A percentile compares a stretch with the other conserved stretches of the same genome.
Evolutionary conservation across 2,329 filamentous ascomycete genomes (phyloP).

Genomic region (Venturia asperata): DNA sequence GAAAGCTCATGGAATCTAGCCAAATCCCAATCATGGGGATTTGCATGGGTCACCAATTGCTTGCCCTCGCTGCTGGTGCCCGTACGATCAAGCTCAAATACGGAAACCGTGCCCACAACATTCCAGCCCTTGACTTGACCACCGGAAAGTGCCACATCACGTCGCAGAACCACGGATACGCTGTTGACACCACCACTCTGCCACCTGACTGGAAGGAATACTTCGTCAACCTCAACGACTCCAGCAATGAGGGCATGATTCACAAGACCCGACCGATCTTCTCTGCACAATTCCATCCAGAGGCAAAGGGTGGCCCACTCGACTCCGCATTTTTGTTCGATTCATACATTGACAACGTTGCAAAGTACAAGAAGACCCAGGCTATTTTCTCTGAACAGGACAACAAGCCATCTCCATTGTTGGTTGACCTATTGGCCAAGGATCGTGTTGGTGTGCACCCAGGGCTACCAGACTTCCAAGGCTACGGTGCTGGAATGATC

Average conservation of each 20-base stretch:
- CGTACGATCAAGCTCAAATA: conserved; percentile 97
- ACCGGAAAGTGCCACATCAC: conserved; percentile 98
- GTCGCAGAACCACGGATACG: conserved; percentile 97
- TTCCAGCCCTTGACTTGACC: conserved; percentile 86
- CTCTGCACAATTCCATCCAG: conserved; percentile 97
- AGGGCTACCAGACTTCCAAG: conserved; percentile 28
- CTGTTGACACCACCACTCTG: conserved; percentile 78
- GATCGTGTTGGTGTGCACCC: conserved; percentile 80
- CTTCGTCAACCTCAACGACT: conserved; percentile 97
- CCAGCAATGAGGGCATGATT: conserved; percentile 95
- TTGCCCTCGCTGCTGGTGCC: conserved; percentile 82
- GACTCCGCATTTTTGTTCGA: conserved; percentile 94
- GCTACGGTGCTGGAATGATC: conserved; percentile 20
- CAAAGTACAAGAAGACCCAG: conserved; percentile 80
- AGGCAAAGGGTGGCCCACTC: conserved; percentile 94
- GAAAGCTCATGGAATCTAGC: conserved; percentile 75
- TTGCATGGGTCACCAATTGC: conserved; percentile 92
- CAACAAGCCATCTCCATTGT: conserved; percentile 77
- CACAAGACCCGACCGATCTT: conserved; percentile 96
- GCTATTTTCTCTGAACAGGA: conserved; percentile 66
- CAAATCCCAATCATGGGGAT: conserved; percentile 95
- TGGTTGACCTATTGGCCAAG: conserved; percentile 87
- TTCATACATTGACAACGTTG: conserved; percentile 85
- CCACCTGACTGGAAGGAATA: conserved; percentile 90
- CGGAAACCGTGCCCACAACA: conserved; percentile 98